Percentiles rank a stretch among this genome's conserved stretches.
Conservation (phyloP, 768 basidiomycete species). For the Pleurotus salmoneostramineus region DNA sequence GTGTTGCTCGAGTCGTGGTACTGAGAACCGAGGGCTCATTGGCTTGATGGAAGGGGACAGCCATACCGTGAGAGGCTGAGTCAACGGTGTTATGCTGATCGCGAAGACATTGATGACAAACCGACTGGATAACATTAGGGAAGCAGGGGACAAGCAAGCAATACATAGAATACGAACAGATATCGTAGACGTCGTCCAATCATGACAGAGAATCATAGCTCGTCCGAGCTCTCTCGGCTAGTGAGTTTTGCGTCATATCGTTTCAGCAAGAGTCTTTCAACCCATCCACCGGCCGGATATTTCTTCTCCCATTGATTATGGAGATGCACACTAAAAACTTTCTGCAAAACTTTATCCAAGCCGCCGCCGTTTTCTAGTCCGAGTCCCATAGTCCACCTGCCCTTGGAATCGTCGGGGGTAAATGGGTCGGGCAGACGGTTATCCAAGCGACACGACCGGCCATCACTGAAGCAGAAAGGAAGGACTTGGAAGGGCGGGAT, state of each 20-base stretch:
- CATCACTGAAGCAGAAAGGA: constrained; percentile 95
- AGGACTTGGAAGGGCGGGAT: constrained; percentile 88
- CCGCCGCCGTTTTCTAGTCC: constrained; percentile 59
- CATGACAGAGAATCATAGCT: not conserved
- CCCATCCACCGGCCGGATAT: constrained; percentile 84
- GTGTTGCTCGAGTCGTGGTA: too few species aligned
- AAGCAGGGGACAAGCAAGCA: not conserved
- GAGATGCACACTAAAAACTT: constrained; percentile 86
- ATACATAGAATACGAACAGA: constrained; percentile 1
- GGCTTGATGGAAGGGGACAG: too few species aligned
- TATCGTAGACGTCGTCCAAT: not conserved
- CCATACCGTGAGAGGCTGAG: too few species aligned
- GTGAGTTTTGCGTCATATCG: constrained; percentile 47
- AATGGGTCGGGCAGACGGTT: constrained; percentile 95
- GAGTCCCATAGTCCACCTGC: constrained; percentile 67
- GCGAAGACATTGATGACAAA: not conserved
- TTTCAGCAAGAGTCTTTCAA: constrained; percentile 71
- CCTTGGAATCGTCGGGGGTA: constrained; percentile 42
- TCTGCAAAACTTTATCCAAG: constrained; percentile 53
- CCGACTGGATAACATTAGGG: not conserved
- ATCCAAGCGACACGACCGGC: constrained; percentile 85
- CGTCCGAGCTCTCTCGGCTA: constrained; percentile 4
- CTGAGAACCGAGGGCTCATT: too few species aligned
- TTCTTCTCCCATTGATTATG: constrained; percentile 96
- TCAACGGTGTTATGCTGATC: not conserved